phyloP scores from a whole-genome alignment of 352 stramenopile genomes.

The Peronospora destructor region DNA sequence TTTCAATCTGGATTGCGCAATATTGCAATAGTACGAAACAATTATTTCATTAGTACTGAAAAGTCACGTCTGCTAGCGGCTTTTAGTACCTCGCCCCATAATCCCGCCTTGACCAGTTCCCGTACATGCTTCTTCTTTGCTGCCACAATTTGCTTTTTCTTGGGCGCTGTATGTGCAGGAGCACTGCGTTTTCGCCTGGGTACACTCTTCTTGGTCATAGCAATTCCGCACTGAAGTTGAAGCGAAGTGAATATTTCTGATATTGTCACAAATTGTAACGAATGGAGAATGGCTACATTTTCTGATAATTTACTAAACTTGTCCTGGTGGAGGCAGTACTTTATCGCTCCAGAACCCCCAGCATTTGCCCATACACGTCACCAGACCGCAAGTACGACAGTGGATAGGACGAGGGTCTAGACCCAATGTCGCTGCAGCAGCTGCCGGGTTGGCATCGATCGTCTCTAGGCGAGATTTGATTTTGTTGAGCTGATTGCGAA shows the following conservation, averaged over 20 bases:
- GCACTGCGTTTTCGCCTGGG: slow-evolving; percentile 14
- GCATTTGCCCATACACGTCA: slow-evolving; percentile 55
- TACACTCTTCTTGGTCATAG: slow-evolving; percentile 19
- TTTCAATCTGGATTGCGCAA: slow-evolving; percentile 39
- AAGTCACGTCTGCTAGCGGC: neutral
- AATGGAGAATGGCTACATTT: slow-evolving; percentile 25
- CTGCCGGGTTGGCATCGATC: slow-evolving; percentile 36
- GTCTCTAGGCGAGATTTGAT: slow-evolving; percentile 39
- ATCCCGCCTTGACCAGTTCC: slow-evolving; percentile 42
- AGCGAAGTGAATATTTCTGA: slow-evolving; percentile 4
- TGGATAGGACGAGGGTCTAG: slow-evolving; percentile 44
- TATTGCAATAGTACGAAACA: neutral
- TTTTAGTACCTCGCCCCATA: slow-evolving; percentile 44
- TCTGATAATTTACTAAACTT: neutral
- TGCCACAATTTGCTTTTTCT: slow-evolving; percentile 33
- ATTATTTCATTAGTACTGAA: neutral
- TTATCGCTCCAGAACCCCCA: slow-evolving; percentile 74
- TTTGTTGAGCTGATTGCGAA: slow-evolving; percentile 66
- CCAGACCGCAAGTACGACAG: slow-evolving; percentile 53
- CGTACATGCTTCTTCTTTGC: slow-evolving; percentile 75
- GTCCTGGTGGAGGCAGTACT: slow-evolving; percentile 14
- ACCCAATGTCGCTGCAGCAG: slow-evolving; percentile 25
- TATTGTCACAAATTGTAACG: slow-evolving; percentile 3
- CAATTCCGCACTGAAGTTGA: slow-evolving; percentile 22
- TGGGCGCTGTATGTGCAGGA: slow-evolving; percentile 1